phyloP scores from a whole-genome alignment of 495 filamentous ascomycete genomes.

The Annulohypoxylon moriforme region DNA sequence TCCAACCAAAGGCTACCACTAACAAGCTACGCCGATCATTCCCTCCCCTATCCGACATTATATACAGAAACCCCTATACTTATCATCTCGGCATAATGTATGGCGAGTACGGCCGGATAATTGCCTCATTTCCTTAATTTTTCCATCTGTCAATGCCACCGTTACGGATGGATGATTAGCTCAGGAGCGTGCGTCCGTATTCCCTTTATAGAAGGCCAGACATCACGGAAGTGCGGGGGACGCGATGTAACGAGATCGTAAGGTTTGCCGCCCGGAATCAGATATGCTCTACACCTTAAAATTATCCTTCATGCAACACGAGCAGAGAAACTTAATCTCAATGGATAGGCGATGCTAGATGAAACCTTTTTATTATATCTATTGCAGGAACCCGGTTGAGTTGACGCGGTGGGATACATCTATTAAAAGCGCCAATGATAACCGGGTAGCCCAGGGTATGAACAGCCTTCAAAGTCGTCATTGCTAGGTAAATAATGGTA shows the following conservation, averaged over 20 bases:
- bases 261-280: background rate
- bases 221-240: slow-evolving; percentile 25
- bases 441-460: background rate
- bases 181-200: slow-evolving; percentile 32
- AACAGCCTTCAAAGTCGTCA: background rate
- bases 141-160: slow-evolving; percentile 33
- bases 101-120: slow-evolving; percentile 40
- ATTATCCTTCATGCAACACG: background rate
- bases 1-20: slow-evolving; percentile 3
- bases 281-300: slow-evolving; percentile 4
- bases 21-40: slow-evolving; percentile 31
- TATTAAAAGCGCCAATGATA: slow-evolving; percentile 22
- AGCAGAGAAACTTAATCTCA: background rate
- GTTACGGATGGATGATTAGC: slow-evolving; percentile 19
- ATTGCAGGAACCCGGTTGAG: slow-evolving; percentile 26
- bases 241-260: slow-evolving; percentile 30
- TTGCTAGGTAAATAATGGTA: background rate
- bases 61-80: slow-evolving; percentile 29
- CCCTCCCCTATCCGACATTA: slow-evolving; percentile 26
- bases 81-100: slow-evolving; percentile 35
- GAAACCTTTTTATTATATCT: slow-evolving; percentile 20
- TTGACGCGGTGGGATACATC: background rate
- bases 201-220: slow-evolving; percentile 28
- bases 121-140: slow-evolving; percentile 21
- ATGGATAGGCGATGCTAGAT: background rate